Evolutionary conservation across 345 rosid species (phyloP).

Genomic region (Citrus glauca): DNA sequence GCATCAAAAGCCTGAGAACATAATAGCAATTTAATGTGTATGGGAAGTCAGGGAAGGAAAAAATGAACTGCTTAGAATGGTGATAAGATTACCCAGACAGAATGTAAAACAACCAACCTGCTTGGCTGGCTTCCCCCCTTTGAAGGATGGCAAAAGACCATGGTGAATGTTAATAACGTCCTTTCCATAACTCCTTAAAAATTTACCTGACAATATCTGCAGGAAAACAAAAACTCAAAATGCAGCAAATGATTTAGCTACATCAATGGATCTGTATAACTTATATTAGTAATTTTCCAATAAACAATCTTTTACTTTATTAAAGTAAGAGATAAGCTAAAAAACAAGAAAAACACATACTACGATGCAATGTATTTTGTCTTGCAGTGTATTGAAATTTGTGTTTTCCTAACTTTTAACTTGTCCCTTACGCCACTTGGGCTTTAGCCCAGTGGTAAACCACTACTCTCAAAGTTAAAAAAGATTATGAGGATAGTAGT

Average conservation of each 20-base stretch:
- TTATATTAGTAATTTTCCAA: background rate
- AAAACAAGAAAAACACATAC: no score
- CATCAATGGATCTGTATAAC: background rate
- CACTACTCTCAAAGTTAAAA: no score
- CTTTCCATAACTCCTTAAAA: slow-evolving; percentile 74
- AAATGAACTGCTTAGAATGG: background rate
- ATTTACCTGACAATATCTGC: slow-evolving; percentile 70
- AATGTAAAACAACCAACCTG: slow-evolving; percentile 51
- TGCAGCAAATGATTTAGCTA: slow-evolving; percentile 5
- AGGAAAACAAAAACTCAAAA: background rate
- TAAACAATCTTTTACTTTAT: no score
- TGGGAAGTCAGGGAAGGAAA: slow-evolving; percentile 8
- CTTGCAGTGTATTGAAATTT: no score
- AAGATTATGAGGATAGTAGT: no score
- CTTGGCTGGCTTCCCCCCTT: slow-evolving; percentile 76
- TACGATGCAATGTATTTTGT: no score
- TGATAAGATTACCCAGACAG: slow-evolving; percentile 5
- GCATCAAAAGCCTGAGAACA: slow-evolving; percentile 90
- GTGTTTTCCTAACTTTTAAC: no score
- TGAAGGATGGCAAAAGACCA: slow-evolving; percentile 96
- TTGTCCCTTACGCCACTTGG: no score
- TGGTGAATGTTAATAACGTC: slow-evolving; percentile 97
- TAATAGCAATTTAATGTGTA: slow-evolving; percentile 31
- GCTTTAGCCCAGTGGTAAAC: no score
- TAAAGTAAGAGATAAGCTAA: no score